Evolutionary conservation across 1,284 basidiomycete genomes (phyloP).

Genomic region (Vanrija sp.): DNA sequence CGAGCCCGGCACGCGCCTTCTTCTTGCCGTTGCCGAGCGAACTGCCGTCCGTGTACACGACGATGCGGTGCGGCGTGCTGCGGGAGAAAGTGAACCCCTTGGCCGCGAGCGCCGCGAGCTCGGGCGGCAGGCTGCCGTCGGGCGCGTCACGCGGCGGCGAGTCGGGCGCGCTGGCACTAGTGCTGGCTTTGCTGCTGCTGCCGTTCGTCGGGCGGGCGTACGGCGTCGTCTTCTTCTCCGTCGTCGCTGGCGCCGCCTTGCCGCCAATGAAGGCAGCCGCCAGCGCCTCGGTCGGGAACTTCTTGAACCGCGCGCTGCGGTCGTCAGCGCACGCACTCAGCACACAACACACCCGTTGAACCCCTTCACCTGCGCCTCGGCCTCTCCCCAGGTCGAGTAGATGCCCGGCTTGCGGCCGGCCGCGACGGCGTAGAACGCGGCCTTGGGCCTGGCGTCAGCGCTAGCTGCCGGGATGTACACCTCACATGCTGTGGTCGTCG

Average conservation of each 20-base stretch:
- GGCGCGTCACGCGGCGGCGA: conserved; percentile 1
- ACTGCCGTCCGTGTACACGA: conserved; percentile 48
- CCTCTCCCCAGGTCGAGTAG: conserved; percentile 44
- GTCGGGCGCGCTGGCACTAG: background rate
- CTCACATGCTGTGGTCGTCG: too few species aligned
- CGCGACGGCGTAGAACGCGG: conserved; percentile 43
- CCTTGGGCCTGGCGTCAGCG: conserved; percentile 35
- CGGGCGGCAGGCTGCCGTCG: conserved; percentile 8
- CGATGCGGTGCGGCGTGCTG: conserved; percentile 23
- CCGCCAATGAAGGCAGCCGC: too few species aligned
- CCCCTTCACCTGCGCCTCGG: conserved; percentile 42
- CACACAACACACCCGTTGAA: conserved; percentile 29
- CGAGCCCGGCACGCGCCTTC: conserved; percentile 42
- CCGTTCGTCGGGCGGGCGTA: background rate
- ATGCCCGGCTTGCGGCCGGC: conserved; percentile 38
- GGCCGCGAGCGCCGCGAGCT: conserved; percentile 15
- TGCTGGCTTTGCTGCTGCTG: background rate
- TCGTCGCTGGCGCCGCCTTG: background rate
- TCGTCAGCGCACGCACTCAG: background rate
- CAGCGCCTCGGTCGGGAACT: conserved; percentile 29
- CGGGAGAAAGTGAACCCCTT: conserved; percentile 34
- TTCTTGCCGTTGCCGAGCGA: conserved; percentile 40
- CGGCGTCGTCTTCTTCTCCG: background rate
- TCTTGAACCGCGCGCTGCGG: conserved; percentile 42
- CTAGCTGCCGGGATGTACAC: too few species aligned